Conservation (phyloP, 805 yeast genomes). For the Lachancea fermentati region DNA sequence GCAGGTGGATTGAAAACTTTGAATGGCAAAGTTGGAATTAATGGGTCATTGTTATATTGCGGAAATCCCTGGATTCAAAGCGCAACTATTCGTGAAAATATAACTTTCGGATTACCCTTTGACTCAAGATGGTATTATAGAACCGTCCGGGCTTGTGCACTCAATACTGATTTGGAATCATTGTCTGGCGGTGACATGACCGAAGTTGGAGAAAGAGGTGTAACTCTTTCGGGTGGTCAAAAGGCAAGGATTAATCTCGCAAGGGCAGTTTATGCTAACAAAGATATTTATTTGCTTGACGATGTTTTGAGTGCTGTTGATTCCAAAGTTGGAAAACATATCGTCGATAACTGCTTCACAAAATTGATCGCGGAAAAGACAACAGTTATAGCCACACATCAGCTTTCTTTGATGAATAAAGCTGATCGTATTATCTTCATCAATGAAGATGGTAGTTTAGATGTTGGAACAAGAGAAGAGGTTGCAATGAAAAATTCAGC, state of each 20-base stretch:
- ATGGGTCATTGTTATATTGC: conserved; percentile 49
- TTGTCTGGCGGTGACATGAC: conserved; percentile 73
- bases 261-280: conserved; percentile 66
- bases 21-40: conserved; percentile 45
- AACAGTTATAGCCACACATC: conserved; percentile 78
- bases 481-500: conserved; percentile 33
- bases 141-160: conserved; percentile 60
- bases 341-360: conserved; percentile 60
- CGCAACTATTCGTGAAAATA: conserved; percentile 70
- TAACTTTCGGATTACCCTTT: conserved; percentile 56
- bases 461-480: conserved; percentile 51
- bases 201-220: conserved; percentile 81
- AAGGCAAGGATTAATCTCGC: conserved; percentile 79
- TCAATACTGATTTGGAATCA: conserved; percentile 56
- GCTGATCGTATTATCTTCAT: conserved; percentile 57
- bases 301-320: conserved; percentile 84
- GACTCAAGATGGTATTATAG: conserved; percentile 46
- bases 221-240: conserved; percentile 85
- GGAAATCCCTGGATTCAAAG: conserved; percentile 84
- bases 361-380: conserved; percentile 57
- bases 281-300: conserved; percentile 64
- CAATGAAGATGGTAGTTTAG: conserved; percentile 67
- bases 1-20: conserved; percentile 63
- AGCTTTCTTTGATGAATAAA: conserved; percentile 58
- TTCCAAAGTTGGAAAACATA: conserved; percentile 79